Evolutionary conservation across 768 basidiomycete species (phyloP), one percentile per base, ranked within the genome.

Genomic region (Russula vinacea): DNA sequence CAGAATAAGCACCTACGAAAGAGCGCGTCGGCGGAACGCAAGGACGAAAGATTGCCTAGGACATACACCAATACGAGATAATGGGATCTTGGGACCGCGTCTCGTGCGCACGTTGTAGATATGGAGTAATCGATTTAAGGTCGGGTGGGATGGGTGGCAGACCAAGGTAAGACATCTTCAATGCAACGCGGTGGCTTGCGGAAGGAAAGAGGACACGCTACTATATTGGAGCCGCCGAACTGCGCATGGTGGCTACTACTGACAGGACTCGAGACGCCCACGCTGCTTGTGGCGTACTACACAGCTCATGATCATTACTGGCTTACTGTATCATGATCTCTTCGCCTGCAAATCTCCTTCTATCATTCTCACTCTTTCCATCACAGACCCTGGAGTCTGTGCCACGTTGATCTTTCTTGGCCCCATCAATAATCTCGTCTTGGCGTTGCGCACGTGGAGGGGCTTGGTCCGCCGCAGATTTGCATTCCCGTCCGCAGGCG

Each of bases 1-100:
- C 95, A 74, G 94, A 89, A 79, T 94, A 97, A 49, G 89, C 88
- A 78, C 88, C 93, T 95, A 74, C 6, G 37, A 45, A 45, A 54
- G n/a, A 49, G 49, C 69, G 64, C 50, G 67, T 64, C 39, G 17
- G 37, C 3, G 22, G 40, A 22, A 60, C 44, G 39, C n/a, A 51
- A 35, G 50, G 22, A 62, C 35, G 37, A 35, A 62, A 42, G 53
- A 8, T 56, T 56, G 50, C 37, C 26, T 39, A 42, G 29, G 14
- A 79, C 91, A 68, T 75, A 96, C 96, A 95, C 95, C 96, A 99
- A 73, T 98, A 98, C 5, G 92, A 83, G 71, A 98, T 85, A 58
- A 95, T 79, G 6, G 92, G 91, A 62, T 99, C 94, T 67, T 89
- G 84, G 16, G 77, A 77, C 57, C 82, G 84, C 70, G 98, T 80